phyloP scores from a whole-genome alignment of 2,329 filamentous ascomycete genomes.

The Aspergillus sp. region DNA sequence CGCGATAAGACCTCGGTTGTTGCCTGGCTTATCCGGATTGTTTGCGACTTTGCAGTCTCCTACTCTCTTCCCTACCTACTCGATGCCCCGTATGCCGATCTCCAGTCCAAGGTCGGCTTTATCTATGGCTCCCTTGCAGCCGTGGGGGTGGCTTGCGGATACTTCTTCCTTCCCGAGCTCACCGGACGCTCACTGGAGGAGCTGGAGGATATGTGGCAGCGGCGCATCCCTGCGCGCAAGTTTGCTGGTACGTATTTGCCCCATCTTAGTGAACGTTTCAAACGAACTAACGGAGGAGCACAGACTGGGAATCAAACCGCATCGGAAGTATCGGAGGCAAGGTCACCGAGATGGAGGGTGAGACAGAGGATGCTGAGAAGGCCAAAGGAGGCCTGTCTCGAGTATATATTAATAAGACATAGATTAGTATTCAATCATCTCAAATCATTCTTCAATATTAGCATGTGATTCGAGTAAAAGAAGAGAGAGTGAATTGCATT shows the following conservation, averaged over 20 bases:
- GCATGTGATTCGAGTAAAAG: no score
- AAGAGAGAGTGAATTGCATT: no score
- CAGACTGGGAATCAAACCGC: not conserved
- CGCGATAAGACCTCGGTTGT: conserved; percentile 10
- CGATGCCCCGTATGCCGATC: conserved; percentile 1
- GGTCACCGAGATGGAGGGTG: not conserved
- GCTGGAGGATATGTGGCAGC: conserved; percentile 9
- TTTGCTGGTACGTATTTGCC: not conserved
- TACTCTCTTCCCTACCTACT: conserved; percentile 11
- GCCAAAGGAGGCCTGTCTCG: not conserved
- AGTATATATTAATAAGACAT: not conserved
- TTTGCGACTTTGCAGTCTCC: conserved; percentile 1
- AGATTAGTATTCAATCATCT: not conserved
- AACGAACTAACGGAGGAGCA: not conserved
- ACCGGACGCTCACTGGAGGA: conserved; percentile 9
- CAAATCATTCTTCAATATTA: no score
- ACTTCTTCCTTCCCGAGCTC: conserved; percentile 10
- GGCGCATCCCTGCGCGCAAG: not conserved
- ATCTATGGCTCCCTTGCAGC: conserved; percentile 8
- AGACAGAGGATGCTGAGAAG: not conserved
- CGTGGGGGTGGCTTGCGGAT: not conserved
- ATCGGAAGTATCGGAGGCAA: not conserved
- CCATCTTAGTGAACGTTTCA: no score
- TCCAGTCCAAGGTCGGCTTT: conserved; percentile 8
- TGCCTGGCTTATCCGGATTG: conserved; percentile 2